Conservation (phyloP, 495 filamentous ascomycete genomes). For the Aspergillus ellipticus region DNA sequence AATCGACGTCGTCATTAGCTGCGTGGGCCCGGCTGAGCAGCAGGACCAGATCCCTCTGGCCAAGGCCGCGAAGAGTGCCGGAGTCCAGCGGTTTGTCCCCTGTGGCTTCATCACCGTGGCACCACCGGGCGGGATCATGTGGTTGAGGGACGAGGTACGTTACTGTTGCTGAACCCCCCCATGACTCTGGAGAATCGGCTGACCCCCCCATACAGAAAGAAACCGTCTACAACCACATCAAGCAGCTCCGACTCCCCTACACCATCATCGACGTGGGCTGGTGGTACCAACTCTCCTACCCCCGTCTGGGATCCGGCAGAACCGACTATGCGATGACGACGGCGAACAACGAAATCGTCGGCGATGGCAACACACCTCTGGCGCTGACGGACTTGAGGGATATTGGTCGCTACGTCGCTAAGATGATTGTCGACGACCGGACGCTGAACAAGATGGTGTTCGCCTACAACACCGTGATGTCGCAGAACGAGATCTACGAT, state of each 20-base stretch:
- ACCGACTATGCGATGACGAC: constrained; percentile 49
- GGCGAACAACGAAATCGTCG: constrained; percentile 44
- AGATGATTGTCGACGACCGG: constrained; percentile 51
- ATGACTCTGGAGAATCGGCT: neutral
- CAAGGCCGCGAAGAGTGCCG: constrained; percentile 52
- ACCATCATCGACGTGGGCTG: constrained; percentile 60
- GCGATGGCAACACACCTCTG: constrained; percentile 46
- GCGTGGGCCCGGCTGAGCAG: constrained; percentile 43
- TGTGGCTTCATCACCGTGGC: constrained; percentile 51
- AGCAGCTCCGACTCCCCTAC: constrained; percentile 50
- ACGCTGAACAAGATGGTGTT: constrained; percentile 57
- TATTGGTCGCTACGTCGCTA: constrained; percentile 53
- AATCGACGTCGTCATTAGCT: constrained; percentile 53
- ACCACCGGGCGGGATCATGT: constrained; percentile 46
- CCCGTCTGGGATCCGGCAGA: constrained; percentile 48
- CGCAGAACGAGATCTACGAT: constrained; percentile 47
- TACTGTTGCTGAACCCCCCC: neutral
- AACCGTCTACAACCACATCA: constrained; percentile 52
- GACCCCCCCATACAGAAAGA: constrained; percentile 41
- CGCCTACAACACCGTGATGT: constrained; percentile 47
- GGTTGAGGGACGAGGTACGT: constrained; percentile 44
- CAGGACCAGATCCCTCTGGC: constrained; percentile 51
- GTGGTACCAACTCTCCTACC: constrained; percentile 56
- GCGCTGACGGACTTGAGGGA: constrained; percentile 52
- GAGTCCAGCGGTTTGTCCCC: constrained; percentile 57